Evolutionary conservation across 352 stramenopile species (phyloP), one percentile per base, ranked within the genome.

Genomic region (Ophiocytium majus): DNA sequence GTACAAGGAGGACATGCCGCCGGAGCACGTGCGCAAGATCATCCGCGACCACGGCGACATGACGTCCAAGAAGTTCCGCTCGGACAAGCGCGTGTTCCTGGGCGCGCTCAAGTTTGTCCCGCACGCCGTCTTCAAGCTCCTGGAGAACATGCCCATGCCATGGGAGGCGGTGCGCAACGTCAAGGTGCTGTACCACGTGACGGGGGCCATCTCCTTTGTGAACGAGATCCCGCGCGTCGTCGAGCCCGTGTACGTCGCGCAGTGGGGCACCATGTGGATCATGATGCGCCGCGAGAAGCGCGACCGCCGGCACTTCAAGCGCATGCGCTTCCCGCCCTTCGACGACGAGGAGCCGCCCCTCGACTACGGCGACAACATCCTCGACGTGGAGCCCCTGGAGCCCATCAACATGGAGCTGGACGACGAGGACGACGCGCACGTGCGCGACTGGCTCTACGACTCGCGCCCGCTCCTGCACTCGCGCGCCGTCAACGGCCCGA

Each of bases 121-220:
- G 14, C 97, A 99, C 89, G 96, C 97, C 23, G 93, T 99, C 50
- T 99, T 98, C 89, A 99, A 99, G 92, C 91, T 99, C 64, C 90
- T 99, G 79, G 97, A 99, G 92, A 99, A 99, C 90, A 99, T 99
- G 94, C 97, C 97, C 66, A 99, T 99, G 97, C 97, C 97, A 0
- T 99, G 97, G 97, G 97, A 99, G 90, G 96, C 98, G 85, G 96
- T 99, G 50, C 97, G 98, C 80, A 98, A 98, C 82, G 97, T 99
- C 34, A 97, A 98, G 83, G 96, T 99, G 34, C 88, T 99, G 76
- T 99, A 99, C 91, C 98, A 99, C 90, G 92, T 99, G 28, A 99
- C 98, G 0, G 98, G 98, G 23, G 98, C 98, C 32, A 99, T 99
- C 89, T 98, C 93, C 49, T 99, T 99, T 90, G 97, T 99, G 71